Conservation (phyloP, 1,284 basidiomycete genomes). For the Chondrostereum purpureum region DNA sequence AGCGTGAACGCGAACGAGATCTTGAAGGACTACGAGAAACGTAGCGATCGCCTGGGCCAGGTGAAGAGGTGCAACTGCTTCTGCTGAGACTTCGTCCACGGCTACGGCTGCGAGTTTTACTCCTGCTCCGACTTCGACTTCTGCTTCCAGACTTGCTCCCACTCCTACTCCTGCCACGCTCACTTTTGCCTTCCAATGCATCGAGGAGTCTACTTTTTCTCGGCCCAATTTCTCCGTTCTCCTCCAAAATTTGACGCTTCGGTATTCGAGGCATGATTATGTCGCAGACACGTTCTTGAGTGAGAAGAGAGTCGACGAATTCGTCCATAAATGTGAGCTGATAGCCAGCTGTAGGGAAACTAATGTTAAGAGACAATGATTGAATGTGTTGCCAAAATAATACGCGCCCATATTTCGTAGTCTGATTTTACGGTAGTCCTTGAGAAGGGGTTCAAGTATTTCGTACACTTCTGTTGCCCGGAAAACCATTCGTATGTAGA, state of each 20-base stretch:
- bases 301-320: constrained; percentile 81
- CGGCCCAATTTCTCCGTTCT: constrained; percentile 82
- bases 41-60: constrained; percentile 43
- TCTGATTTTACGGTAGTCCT: constrained; percentile 90
- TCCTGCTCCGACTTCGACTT: constrained; percentile 24
- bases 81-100: constrained; percentile 19
- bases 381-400: background rate
- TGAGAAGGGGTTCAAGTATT: constrained; percentile 87
- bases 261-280: constrained; percentile 90
- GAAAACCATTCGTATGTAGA: constrained; percentile 96
- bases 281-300: constrained; percentile 92
- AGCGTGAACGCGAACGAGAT: constrained; percentile 36
- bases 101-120: constrained; percentile 16
- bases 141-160: constrained; percentile 24
- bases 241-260: constrained; percentile 84
- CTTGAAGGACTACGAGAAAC: constrained; percentile 57
- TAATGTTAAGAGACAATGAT: background rate
- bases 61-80: constrained; percentile 32
- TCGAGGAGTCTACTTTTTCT: constrained; percentile 76
- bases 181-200: constrained; percentile 70
- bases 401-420: constrained; percentile 70
- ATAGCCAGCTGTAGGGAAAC: constrained; percentile 80
- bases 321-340: constrained; percentile 87
- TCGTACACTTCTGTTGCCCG: constrained; percentile 86
- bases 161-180: constrained; percentile 35